Percentiles rank a stretch among this genome's conserved stretches.
phyloP scores from a whole-genome alignment of 106 monocot genomes.

The Triglochin maritima region DNA sequence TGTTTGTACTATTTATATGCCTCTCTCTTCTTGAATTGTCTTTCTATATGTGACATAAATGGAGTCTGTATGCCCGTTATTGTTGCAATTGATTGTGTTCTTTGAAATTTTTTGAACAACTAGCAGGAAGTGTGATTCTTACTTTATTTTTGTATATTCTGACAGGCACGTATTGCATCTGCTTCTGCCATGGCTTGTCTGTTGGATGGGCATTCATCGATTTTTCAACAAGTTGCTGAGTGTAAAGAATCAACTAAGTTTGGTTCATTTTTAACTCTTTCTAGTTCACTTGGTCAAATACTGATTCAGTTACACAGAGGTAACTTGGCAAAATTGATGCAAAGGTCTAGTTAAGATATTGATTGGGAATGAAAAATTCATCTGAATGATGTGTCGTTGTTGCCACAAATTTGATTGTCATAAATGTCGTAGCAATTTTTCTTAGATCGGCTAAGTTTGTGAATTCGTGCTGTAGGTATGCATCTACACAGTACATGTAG shows the following conservation, averaged over 20 bases:
- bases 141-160: background rate
- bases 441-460: no score
- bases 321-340: slow-evolving; percentile 5
- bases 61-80: background rate
- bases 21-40: background rate
- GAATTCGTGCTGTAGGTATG: no score
- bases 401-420: no score
- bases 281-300: slow-evolving; percentile 76
- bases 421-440: no score
- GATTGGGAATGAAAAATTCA: no score
- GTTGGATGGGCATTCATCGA: slow-evolving; percentile 53
- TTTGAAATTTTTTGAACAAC: background rate
- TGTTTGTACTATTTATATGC: background rate
- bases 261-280: slow-evolving; percentile 87
- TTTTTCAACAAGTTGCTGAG: slow-evolving; percentile 82
- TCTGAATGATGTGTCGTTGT: no score
- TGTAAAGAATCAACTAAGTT: slow-evolving; percentile 52
- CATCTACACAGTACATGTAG: no score
- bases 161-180: slow-evolving; percentile 60
- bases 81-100: background rate
- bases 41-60: background rate
- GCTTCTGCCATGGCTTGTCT: slow-evolving; percentile 62
- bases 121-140: background rate
- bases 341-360: no score
- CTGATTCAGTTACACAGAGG: slow-evolving; percentile 92